Evolutionary conservation across 2,329 filamentous ascomycete species (phyloP).

Genomic region (Botrytis deweyae): DNA sequence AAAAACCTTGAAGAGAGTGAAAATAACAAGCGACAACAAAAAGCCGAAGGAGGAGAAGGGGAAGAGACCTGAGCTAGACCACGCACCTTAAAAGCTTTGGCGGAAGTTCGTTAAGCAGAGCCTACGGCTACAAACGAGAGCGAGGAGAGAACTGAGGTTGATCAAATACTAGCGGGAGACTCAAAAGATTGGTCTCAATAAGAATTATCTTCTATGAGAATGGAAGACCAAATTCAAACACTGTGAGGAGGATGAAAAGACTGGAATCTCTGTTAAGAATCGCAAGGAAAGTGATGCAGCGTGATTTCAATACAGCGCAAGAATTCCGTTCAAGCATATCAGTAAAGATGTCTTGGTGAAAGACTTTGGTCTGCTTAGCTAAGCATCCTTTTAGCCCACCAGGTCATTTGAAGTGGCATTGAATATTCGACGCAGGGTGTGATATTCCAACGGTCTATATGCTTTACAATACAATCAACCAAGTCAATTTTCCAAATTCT

Average conservation of each 20-base stretch:
- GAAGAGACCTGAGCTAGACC: neutral
- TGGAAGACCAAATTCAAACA: neutral
- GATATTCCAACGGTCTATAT: neutral
- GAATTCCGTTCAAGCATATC: neutral
- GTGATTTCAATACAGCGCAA: neutral
- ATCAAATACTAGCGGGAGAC: neutral
- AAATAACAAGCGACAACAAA: neutral
- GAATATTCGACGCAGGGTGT: neutral
- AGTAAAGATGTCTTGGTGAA: neutral
- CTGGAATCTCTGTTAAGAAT: neutral
- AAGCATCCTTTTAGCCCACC: neutral
- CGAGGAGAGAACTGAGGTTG: neutral
- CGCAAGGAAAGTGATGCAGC: neutral
- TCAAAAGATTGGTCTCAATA: neutral
- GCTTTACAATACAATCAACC: neutral
- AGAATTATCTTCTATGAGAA: neutral
- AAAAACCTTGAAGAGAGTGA: neutral
- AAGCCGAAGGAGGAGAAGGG: neutral
- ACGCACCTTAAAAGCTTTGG: neutral
- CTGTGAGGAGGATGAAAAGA: neutral
- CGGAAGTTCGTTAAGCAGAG: neutral
- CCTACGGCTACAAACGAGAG: neutral
- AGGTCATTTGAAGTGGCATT: neutral
- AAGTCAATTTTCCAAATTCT: neutral
- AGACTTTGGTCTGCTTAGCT: constrained; percentile 10